Percentiles rank a stretch among this genome's conserved stretches.
These are phyloP conservation scores for Selenicereus undatus DNA, from an alignment of 148 eudicot species.

Conservation along the genomic window DNA sequence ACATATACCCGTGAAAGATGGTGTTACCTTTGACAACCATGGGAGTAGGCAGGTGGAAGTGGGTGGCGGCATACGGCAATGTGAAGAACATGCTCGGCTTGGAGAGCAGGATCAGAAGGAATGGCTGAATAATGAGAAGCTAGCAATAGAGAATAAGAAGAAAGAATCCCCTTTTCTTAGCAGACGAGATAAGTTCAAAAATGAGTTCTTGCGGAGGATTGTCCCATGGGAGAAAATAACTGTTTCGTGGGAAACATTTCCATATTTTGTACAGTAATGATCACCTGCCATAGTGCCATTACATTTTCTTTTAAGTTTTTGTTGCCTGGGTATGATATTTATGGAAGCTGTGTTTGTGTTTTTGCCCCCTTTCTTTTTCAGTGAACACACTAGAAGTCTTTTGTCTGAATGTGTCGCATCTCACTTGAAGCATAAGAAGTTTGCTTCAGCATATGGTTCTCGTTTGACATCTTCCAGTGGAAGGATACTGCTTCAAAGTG, in stretches of 20 bases:
- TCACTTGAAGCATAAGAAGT: constrained; percentile 65
- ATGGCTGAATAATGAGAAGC: constrained; percentile 81
- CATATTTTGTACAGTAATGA: constrained; percentile 76
- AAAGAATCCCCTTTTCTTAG: constrained; percentile 86
- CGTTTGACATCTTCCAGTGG: constrained; percentile 78
- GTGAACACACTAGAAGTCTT: constrained; percentile 71
- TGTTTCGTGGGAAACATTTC: constrained; percentile 95
- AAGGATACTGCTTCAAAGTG: constrained; percentile 89
- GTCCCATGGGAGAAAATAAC: constrained; percentile 93
- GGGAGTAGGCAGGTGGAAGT: constrained; percentile 30
- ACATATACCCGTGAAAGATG: constrained; percentile 43
- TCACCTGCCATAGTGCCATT: constrained; percentile 4
- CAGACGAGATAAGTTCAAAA: constrained; percentile 67
- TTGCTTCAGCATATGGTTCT: constrained; percentile 62
- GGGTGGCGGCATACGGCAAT: constrained; percentile 27
- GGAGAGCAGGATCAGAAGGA: constrained; percentile 95
- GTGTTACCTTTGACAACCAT: constrained; percentile 37
- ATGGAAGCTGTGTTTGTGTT: constrained; percentile 15
- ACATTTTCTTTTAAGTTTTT: not conserved
- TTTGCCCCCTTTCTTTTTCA: constrained; percentile 23
- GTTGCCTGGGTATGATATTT: constrained; percentile 9
- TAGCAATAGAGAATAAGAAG: constrained; percentile 74
- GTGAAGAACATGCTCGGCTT: constrained; percentile 75
- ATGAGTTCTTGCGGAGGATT: constrained; percentile 77
- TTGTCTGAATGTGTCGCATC: constrained; percentile 86